Percentiles rank a stretch among this genome's conserved stretches.
Evolutionary conservation across 2,329 filamentous ascomycete species (phyloP).

Genomic region (Ophiobolus disseminans): DNA sequence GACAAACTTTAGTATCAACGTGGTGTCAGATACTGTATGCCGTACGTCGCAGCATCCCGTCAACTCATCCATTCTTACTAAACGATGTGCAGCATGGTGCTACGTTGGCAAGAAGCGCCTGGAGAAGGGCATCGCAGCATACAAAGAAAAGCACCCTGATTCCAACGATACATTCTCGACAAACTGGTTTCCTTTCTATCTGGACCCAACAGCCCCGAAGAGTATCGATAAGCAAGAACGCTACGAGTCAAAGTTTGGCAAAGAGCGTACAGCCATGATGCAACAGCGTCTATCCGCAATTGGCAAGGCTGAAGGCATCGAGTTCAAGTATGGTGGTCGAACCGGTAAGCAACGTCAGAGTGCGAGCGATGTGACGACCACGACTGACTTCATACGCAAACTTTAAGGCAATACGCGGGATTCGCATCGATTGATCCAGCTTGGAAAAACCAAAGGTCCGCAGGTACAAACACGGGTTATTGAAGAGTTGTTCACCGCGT

Average conservation of each 20-base stretch:
- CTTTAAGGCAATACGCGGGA: constrained; percentile 82
- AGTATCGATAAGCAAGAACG: constrained; percentile 62
- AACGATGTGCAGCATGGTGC: constrained; percentile 54
- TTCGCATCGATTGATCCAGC: constrained; percentile 74
- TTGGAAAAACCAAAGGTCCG: constrained; percentile 64
- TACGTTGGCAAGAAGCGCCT: constrained; percentile 82
- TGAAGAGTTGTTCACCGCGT: constrained; percentile 50
- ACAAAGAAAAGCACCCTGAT: constrained; percentile 66
- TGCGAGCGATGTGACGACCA: too few species aligned
- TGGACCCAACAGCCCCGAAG: constrained; percentile 70
- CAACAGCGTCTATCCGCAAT: constrained; percentile 63
- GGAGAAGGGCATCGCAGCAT: constrained; percentile 71
- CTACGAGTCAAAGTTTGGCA: constrained; percentile 70
- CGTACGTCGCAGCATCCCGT: constrained; percentile 52
- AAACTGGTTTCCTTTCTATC: constrained; percentile 80
- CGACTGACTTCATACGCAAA: too few species aligned
- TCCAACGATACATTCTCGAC: constrained; percentile 74
- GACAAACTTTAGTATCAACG: constrained; percentile 73
- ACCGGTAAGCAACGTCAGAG: too few species aligned
- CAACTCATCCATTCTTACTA: constrained; percentile 1
- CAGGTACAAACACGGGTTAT: constrained; percentile 56
- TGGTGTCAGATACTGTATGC: constrained; percentile 83
- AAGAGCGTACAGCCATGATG: constrained; percentile 66
- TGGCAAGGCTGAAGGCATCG: constrained; percentile 72
- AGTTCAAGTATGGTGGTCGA: constrained; percentile 74